phyloP scores from a whole-genome alignment of 129 eudicot species.

The Tanacetum coccineum region DNA sequence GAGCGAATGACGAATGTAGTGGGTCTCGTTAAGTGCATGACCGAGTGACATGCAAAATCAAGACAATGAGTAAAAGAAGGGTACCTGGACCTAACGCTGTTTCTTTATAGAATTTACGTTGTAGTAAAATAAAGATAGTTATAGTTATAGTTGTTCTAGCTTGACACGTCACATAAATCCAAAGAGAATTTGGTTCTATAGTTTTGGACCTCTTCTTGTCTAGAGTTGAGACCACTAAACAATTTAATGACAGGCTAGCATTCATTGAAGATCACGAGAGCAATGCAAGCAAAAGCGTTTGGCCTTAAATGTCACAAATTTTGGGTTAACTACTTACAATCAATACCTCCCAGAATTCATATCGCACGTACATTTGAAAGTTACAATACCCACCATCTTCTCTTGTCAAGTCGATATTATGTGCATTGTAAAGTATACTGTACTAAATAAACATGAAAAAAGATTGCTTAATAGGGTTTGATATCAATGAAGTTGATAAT shows the following conservation, averaged over 20 bases:
- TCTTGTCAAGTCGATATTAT: too few species aligned
- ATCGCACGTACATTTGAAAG: background rate
- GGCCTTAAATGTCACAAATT: slow-evolving; percentile 17
- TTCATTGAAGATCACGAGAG: slow-evolving; percentile 30
- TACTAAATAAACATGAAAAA: too few species aligned
- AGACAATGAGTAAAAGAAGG: too few species aligned
- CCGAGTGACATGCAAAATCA: too few species aligned
- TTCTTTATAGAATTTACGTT: too few species aligned
- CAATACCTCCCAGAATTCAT: background rate
- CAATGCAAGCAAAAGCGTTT: slow-evolving; percentile 19
- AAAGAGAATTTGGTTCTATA: background rate
- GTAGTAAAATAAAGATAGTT: too few species aligned
- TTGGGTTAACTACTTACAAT: background rate
- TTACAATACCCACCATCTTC: background rate
- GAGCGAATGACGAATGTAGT: too few species aligned
- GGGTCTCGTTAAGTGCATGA: too few species aligned
- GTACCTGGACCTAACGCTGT: too few species aligned
- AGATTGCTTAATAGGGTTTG: too few species aligned
- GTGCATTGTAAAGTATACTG: background rate
- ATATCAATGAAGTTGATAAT: too few species aligned
- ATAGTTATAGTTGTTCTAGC: background rate
- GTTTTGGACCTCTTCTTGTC: background rate
- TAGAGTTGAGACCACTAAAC: background rate
- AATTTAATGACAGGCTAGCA: slow-evolving; percentile 2
- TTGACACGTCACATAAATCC: background rate